Evolutionary conservation across 306 rosid genomes (phyloP), one percentile per base, ranked within the genome.

Genomic region (Medicago arabica): DNA sequence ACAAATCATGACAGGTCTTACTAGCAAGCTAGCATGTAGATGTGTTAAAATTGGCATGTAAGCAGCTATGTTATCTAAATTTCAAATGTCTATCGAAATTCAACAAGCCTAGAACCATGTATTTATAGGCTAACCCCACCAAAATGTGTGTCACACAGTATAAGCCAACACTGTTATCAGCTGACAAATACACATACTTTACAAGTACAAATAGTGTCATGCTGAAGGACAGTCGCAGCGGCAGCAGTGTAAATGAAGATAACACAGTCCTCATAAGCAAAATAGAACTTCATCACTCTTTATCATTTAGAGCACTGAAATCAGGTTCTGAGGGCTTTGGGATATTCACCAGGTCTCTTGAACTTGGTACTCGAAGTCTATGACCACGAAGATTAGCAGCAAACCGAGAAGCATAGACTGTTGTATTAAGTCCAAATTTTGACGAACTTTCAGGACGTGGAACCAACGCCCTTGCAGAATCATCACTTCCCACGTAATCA

Each of bases 281-380:
- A 16, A 40, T 28, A 21, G 7, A 36, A 60, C 10, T 58, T 17
- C 19, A 81, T 75, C 40, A 76, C 21, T 69, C 61, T 15, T 57
- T 53, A 51, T 74, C 80, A 43, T 67, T 13, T 15, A 47, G 77
- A 59, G 64, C 68, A 31, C 95, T 77, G 80, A 88, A 92, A 78
- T 92, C 95, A 41, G 98, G 98, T 72, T 95, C 96, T 0, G 90
- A 25, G 11, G 97, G 98, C 88, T 90, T 94, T 76, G 79, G 85
- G 70, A 84, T 76, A n/a, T 12, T 77, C 69, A 73, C 14, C 17
- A 83, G 23, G 9, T 67, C 63, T 10, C 6, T 61, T 9, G 81
- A 74, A 59, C 86, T 85, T 69, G 83, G 12, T 63, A 12, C 78
- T 18, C 90, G 91, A 63, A 59, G 82, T 83, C 83, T 87, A 25